These are phyloP conservation scores for Fusarium haematococcum DNA, from an alignment of 2,329 filamentous ascomycete genomes.

Conservation along the genomic window DNA sequence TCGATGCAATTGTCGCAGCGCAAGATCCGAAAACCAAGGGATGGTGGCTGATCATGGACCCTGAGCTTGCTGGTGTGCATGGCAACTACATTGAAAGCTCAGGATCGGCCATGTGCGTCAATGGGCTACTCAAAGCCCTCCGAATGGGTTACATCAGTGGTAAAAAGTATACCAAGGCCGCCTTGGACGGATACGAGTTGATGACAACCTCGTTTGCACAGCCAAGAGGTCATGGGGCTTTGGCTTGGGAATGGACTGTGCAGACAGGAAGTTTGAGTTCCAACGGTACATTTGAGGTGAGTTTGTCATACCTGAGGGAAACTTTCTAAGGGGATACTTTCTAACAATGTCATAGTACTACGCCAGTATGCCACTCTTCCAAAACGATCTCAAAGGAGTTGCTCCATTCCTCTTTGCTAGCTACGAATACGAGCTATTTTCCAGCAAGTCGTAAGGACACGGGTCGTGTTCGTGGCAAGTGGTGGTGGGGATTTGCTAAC, in stretches of 20 bases:
- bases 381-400: constrained; percentile 43
- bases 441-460: not conserved
- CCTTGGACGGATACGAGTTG: constrained; percentile 24
- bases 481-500: not conserved
- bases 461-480: not conserved
- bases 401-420: constrained; percentile 42
- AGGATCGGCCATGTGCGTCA: constrained; percentile 28
- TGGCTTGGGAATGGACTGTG: constrained; percentile 33
- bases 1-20: constrained; percentile 24
- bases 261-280: constrained; percentile 27
- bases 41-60: constrained; percentile 28
- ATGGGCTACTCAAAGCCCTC: constrained; percentile 20
- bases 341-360: constrained; percentile 38
- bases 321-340: too few relatives aligned
- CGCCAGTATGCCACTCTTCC: constrained; percentile 39
- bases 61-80: constrained; percentile 4
- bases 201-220: constrained; percentile 54
- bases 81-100: constrained; percentile 31
- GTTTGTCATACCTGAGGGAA: not conserved
- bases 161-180: constrained; percentile 13
- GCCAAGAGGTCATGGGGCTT: constrained; percentile 59
- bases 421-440: constrained; percentile 37
- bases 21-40: constrained; percentile 29
- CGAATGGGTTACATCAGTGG: constrained; percentile 20
- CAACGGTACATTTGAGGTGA: constrained; percentile 28